Conservation (phyloP, 257 asterid genomes). For the Fraxinus cuspidata region DNA sequence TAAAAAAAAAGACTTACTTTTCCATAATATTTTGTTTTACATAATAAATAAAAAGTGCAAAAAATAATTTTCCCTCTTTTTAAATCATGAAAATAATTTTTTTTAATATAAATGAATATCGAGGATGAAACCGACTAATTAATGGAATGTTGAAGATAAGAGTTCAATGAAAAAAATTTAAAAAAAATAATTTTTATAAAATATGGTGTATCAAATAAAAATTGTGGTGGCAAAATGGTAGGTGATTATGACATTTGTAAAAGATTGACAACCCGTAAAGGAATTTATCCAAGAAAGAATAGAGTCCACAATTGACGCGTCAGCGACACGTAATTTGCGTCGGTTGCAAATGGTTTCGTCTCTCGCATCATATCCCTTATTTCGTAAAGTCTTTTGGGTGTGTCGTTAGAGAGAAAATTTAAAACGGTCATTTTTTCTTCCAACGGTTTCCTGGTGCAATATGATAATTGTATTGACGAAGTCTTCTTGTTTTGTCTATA, state of each 20-base stretch:
- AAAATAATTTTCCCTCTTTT: too few species aligned
- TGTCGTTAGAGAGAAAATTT: background rate
- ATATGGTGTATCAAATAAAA: too few species aligned
- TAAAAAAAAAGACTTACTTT: too few species aligned
- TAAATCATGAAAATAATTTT: too few species aligned
- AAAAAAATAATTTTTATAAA: too few species aligned
- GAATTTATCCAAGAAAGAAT: background rate
- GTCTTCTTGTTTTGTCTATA: conserved; percentile 13
- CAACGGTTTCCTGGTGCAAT: conserved; percentile 17
- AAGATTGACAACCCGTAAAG: background rate
- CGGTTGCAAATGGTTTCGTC: background rate
- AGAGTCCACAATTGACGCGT: conserved; percentile 41
- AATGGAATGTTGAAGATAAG: too few species aligned
- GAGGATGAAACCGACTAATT: too few species aligned
- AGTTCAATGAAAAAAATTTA: too few species aligned
- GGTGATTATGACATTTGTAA: background rate
- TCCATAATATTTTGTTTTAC: too few species aligned
- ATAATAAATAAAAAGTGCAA: too few species aligned
- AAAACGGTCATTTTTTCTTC: conserved; percentile 20
- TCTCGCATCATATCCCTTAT: background rate
- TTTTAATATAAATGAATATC: too few species aligned
- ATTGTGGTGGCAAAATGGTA: background rate
- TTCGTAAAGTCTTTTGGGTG: background rate
- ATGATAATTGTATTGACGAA: conserved; percentile 31
- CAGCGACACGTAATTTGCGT: conserved; percentile 29